These are phyloP conservation scores for Leucocoprinus gongylophorus DNA, from an alignment of 1,284 basidiomycete genomes.

Conservation along the genomic window DNA sequence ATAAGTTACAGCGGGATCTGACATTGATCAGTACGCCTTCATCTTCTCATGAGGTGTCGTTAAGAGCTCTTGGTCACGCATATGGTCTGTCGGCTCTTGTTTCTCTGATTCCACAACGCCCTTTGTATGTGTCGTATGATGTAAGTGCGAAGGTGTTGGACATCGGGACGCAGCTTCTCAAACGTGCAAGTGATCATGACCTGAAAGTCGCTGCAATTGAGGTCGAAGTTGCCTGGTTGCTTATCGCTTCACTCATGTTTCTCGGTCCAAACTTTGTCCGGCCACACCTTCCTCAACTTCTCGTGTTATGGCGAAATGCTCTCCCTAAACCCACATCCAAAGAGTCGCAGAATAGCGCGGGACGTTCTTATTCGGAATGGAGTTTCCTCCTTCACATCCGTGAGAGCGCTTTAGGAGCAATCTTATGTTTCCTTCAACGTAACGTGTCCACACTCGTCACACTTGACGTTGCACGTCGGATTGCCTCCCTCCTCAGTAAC, in stretches of 20 bases:
- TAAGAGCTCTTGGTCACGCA: conserved; percentile 78
- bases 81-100: conserved; percentile 87
- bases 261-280: conserved; percentile 93
- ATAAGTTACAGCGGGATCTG: conserved; percentile 81
- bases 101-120: conserved; percentile 78
- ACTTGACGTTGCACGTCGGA: conserved; percentile 83
- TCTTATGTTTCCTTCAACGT: conserved; percentile 82
- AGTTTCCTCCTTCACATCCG: conserved; percentile 87
- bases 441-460: conserved; percentile 75
- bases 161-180: conserved; percentile 85
- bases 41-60: conserved; percentile 65
- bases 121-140: conserved; percentile 94
- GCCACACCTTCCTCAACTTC: conserved; percentile 84
- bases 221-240: conserved; percentile 92
- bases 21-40: conserved; percentile 59
- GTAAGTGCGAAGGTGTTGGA: conserved; percentile 88
- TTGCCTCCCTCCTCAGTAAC: conserved; percentile 84
- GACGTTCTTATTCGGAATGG: conserved; percentile 79
- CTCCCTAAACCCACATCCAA: conserved; percentile 91
- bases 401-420: conserved; percentile 85
- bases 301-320: conserved; percentile 96
- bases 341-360: conserved; percentile 56
- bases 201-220: conserved; percentile 77
- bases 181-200: conserved; percentile 87
- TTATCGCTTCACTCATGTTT: conserved; percentile 86